phyloP scores from a whole-genome alignment of 148 eudicot genomes.

The Bassia scoparia region DNA sequence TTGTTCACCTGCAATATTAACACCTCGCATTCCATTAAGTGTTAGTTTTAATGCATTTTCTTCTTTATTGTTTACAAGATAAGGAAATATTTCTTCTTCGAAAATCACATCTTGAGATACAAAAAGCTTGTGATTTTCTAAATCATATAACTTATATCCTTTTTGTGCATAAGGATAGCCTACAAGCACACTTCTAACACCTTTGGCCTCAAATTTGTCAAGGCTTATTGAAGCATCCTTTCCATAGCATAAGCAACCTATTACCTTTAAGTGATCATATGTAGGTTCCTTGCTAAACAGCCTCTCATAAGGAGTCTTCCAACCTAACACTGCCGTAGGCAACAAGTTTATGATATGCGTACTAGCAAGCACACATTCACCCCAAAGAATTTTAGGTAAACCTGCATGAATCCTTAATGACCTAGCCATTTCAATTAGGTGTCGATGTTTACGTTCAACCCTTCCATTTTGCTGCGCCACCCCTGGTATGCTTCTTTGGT shows the following conservation, averaged over 20 bases:
- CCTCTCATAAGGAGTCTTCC: background rate
- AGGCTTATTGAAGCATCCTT: too few relatives aligned
- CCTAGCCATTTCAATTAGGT: background rate
- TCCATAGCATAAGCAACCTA: background rate
- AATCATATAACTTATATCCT: background rate
- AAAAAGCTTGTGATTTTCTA: background rate
- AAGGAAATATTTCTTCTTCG: background rate
- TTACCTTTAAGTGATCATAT: background rate
- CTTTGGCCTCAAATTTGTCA: background rate
- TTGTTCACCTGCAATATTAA: background rate
- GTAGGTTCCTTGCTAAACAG: rapidly evolving
- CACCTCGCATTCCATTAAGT: rapidly evolving
- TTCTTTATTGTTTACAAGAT: background rate
- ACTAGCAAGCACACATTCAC: background rate
- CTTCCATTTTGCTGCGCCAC: slow-evolving; percentile 3
- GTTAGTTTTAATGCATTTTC: too few relatives aligned
- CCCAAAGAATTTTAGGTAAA: background rate
- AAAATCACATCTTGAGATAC: background rate
- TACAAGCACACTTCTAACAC: background rate
- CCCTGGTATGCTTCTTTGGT: background rate
- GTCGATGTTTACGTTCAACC: background rate
- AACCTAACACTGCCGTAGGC: background rate
- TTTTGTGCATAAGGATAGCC: slow-evolving; percentile 4
- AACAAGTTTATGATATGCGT: background rate
- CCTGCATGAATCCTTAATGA: background rate